A percentile compares a stretch with the other conserved stretches of the same genome.
Evolutionary conservation across 1,284 basidiomycete species (phyloP).

Genomic region (Cryptococcus floricola): DNA sequence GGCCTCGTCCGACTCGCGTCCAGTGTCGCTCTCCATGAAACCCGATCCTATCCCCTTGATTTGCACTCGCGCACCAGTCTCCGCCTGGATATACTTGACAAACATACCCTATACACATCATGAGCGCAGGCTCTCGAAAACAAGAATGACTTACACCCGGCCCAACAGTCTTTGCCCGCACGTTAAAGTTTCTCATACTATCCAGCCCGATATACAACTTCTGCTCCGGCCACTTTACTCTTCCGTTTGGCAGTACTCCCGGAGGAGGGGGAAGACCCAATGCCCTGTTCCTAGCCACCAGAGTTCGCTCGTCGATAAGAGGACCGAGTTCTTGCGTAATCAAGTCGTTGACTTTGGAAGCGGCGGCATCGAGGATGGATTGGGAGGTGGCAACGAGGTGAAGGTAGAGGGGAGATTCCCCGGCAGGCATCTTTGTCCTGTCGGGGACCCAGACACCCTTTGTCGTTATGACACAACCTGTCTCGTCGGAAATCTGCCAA

Average conservation of each 20-base stretch:
- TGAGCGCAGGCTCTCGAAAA: neutral
- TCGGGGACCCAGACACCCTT: conserved; percentile 95
- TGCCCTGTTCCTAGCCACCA: conserved; percentile 47
- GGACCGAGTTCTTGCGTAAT: conserved; percentile 81
- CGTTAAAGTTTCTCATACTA: conserved; percentile 90
- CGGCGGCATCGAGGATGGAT: conserved; percentile 73
- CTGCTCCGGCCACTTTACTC: conserved; percentile 93
- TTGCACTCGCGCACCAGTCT: conserved; percentile 95
- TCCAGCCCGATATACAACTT: conserved; percentile 84
- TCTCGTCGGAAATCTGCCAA: conserved; percentile 75
- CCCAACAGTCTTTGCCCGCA: conserved; percentile 94
- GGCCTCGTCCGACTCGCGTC: conserved; percentile 82
- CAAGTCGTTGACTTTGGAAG: conserved; percentile 79
- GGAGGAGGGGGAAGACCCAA: conserved; percentile 35
- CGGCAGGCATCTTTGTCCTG: conserved; percentile 78
- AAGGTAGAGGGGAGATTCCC: conserved; percentile 89
- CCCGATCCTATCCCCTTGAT: conserved; percentile 95
- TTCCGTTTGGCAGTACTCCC: conserved; percentile 25
- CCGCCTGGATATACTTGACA: conserved; percentile 96
- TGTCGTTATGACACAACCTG: conserved; percentile 82
- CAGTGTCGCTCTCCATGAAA: conserved; percentile 91
- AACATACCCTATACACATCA: conserved; percentile 69
- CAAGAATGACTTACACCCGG: conserved; percentile 62
- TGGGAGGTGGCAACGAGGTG: conserved; percentile 82
- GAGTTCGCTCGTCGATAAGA: conserved; percentile 74